phyloP scores from a whole-genome alignment of 371 early-diverging fungal genomes.

The Mortierella sp. region DNA sequence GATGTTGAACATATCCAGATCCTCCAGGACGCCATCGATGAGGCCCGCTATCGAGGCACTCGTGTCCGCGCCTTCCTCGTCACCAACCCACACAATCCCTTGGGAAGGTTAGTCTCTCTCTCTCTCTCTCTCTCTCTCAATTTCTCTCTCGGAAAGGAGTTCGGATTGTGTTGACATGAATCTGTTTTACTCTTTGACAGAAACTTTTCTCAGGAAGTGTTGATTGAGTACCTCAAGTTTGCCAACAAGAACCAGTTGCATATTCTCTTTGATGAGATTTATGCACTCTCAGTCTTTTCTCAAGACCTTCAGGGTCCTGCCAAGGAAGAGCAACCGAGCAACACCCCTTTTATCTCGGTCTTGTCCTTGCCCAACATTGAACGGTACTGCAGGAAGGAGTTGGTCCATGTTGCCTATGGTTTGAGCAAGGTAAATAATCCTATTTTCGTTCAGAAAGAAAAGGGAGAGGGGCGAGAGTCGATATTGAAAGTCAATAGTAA shows the following conservation, averaged over 20 bases:
- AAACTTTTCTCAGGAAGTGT: conserved; percentile 60
- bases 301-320: conserved; percentile 40
- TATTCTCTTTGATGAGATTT: conserved; percentile 85
- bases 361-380: conserved; percentile 63
- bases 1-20: conserved; percentile 53
- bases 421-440: conserved; percentile 64
- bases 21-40: conserved; percentile 56
- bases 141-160: background rate
- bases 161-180: too few relatives aligned
- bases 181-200: conserved; percentile 13
- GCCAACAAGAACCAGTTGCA: conserved; percentile 73
- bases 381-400: conserved; percentile 67
- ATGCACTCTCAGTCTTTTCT: conserved; percentile 75
- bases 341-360: conserved; percentile 63
- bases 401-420: conserved; percentile 79
- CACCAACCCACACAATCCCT: conserved; percentile 78
- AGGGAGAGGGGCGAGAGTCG: too few relatives aligned
- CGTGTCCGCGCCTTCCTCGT: conserved; percentile 65
- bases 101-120: conserved; percentile 55
- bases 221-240: conserved; percentile 68
- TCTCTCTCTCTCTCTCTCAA: background rate
- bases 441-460: too few relatives aligned
- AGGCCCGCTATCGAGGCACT: conserved; percentile 52
- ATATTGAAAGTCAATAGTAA: background rate
- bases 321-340: conserved; percentile 33